Conservation (phyloP, 805 yeast genomes). For the Saccharomycodes ludwigii region DNA sequence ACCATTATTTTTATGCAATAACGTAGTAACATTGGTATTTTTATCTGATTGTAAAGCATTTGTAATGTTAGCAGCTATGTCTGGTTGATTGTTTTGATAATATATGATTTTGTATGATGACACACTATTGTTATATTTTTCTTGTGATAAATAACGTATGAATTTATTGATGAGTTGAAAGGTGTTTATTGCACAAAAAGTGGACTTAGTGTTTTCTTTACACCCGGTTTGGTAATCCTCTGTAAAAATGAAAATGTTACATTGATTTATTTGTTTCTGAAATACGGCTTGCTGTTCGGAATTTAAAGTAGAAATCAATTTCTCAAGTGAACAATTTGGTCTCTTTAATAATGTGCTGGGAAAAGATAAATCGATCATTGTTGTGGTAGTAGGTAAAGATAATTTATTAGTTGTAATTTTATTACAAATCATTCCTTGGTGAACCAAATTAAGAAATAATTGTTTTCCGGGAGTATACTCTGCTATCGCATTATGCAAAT, state of each 20-base stretch:
- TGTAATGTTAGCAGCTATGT: too few species aligned
- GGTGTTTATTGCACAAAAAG: constrained; percentile 15
- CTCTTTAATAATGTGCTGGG: constrained; percentile 23
- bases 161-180: constrained; percentile 16
- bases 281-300: constrained; percentile 8
- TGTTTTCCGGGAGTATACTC: too few species aligned
- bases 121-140: background rate
- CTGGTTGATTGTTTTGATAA: too few species aligned
- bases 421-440: too few species aligned
- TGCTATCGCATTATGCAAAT: too few species aligned
- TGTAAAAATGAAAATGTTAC: constrained; percentile 14
- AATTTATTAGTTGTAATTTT: too few species aligned
- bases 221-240: constrained; percentile 11
- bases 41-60: too few species aligned
- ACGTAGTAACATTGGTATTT: too few species aligned
- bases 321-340: constrained; percentile 18
- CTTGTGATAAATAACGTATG: background rate
- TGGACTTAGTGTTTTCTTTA: constrained; percentile 7
- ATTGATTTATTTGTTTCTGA: constrained; percentile 10
- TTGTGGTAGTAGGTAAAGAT: too few species aligned
- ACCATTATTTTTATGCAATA: too few species aligned
- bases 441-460: too few species aligned
- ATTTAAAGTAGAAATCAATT: constrained; percentile 14
- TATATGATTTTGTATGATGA: too few species aligned
- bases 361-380: constrained; percentile 18